Base-by-base conservation (phyloP, 306 rosid genomes). In the Rosa persica region DNA sequence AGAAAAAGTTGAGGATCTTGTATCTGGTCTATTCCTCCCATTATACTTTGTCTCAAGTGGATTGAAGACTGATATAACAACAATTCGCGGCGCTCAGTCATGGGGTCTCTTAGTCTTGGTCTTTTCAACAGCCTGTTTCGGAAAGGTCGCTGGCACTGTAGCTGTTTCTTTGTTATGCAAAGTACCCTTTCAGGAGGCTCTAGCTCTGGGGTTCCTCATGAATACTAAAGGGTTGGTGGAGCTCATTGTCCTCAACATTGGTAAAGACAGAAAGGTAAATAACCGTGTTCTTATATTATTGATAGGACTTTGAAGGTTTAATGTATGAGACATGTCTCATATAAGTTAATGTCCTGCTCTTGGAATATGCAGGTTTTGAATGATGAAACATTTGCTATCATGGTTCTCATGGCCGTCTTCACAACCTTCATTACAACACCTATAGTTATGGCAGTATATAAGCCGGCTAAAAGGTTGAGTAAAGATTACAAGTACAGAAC, bases 1-100 rank as follows among this genome's bases (percentile, higher is more conserved):
- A 72, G 98, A 90, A 83, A 94, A 94, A 89, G 93, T 90, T 62
- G 98, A 94, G 89, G 98, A 92, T 83, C 97, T 94, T 66, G 92
- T 90, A 6, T 92, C 97, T 2, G 92, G 97, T 76, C 83, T 94
- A 8, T 90, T 92, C 76, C 96, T 94, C 48, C 97, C 98, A 0
- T 80, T 94, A 67, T 94, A 88, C 79, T 94, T 92, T 77, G 96
- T 90, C 54, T 92, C 97, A 36, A 94, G 98, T 71, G 98, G 98
- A 85, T 85, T 92, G 85, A 92, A 94, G 89, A 94, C 98, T 20
- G 74, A 94, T 83, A 8, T 92, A 67, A 87, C 93, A 51, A 85
- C 95, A 44, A 94, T 94, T 79, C 81, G 78, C 9, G 97, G 98
- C 47, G 80, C 83, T 54, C 96, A 89, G 69, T 94, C 98, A 34